Percentiles rank a stretch among this genome's conserved stretches.
These are phyloP conservation scores for Staphylotrichum longicolle DNA, from an alignment of 495 filamentous ascomycete genomes.

Conservation along the genomic window DNA sequence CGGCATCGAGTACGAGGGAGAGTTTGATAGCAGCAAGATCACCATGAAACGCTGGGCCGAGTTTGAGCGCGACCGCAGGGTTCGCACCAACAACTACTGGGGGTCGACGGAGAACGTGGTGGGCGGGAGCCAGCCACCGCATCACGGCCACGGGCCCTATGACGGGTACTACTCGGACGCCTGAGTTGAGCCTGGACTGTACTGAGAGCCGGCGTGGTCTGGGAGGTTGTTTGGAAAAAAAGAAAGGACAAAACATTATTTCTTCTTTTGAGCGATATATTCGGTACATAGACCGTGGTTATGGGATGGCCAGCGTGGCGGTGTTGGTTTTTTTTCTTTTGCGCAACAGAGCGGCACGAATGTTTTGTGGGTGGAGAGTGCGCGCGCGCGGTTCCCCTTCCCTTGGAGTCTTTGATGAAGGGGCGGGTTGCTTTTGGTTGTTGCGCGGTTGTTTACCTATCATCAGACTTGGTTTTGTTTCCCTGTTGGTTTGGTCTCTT, in stretches of 20 bases:
- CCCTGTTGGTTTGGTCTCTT: not conserved
- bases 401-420: not conserved
- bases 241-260: not conserved
- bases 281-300: not conserved
- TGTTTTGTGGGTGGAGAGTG: not conserved
- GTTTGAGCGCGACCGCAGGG: conserved; percentile 66
- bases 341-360: not conserved
- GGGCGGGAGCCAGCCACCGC: conserved; percentile 32
- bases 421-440: too few species aligned
- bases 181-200: conserved; percentile 25
- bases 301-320: conserved; percentile 1
- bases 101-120: conserved; percentile 47
- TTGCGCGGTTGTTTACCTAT: too few species aligned
- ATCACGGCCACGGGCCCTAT: conserved; percentile 42
- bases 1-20: conserved; percentile 84
- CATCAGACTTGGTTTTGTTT: too few species aligned
- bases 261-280: conserved; percentile 2
- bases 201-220: too few species aligned
- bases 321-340: not conserved
- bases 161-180: conserved; percentile 53
- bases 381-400: too few species aligned
- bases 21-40: conserved; percentile 97
- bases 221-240: not conserved
- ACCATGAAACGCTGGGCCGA: conserved; percentile 98
- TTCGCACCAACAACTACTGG: conserved; percentile 45